These are phyloP conservation scores for Amphibolis antarctica DNA, from an alignment of 106 monocot genomes.

Conservation along the genomic window DNA sequence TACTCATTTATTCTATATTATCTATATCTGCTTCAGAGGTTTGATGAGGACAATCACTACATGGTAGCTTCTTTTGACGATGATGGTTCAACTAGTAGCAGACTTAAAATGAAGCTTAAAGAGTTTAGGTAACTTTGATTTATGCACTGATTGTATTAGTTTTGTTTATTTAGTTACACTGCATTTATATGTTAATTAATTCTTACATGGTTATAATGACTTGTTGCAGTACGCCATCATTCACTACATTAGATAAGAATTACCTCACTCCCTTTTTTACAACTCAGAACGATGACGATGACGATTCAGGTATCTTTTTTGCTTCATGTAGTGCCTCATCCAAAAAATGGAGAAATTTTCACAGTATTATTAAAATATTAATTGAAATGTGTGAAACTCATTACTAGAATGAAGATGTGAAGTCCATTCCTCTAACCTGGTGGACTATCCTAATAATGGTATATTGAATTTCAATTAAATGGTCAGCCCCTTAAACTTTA, in stretches of 20 bases:
- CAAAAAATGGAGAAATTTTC: neutral
- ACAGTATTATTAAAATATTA: neutral
- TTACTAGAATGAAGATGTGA: too few species aligned
- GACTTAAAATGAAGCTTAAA: constrained; percentile 75
- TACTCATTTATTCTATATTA: neutral
- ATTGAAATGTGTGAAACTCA: too few species aligned
- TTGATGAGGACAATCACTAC: constrained; percentile 55
- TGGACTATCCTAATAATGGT: too few species aligned
- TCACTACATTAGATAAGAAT: constrained; percentile 83
- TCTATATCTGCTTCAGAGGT: constrained; percentile 26
- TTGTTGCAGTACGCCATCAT: constrained; percentile 57
- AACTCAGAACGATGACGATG: constrained; percentile 73
- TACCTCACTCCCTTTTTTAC: constrained; percentile 97
- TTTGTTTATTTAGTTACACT: neutral
- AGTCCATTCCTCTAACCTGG: too few species aligned
- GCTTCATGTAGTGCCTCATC: neutral
- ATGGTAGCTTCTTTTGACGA: constrained; percentile 58
- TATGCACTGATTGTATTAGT: neutral
- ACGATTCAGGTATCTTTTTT: constrained; percentile 34
- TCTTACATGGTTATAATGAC: neutral
- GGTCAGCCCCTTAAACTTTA: too few species aligned
- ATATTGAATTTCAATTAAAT: too few species aligned
- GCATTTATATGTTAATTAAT: neutral
- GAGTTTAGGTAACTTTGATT: constrained; percentile 44
- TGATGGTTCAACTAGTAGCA: constrained; percentile 67